These are phyloP conservation scores for Ceraceosorus bombacis DNA, from an alignment of 1,284 basidiomycete species.

Conservation along the genomic window DNA sequence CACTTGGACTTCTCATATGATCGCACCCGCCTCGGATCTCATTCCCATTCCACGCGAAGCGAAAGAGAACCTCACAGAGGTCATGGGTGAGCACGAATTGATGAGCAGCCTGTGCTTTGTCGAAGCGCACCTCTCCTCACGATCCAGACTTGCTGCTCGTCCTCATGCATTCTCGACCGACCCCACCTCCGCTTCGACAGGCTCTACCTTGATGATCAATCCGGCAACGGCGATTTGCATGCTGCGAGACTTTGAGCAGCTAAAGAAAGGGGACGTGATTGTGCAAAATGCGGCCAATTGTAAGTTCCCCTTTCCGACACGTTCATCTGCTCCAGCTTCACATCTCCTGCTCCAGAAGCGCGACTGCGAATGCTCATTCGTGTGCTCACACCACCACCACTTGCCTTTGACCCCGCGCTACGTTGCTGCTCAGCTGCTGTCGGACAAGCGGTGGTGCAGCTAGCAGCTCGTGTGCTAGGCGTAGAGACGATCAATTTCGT, in stretches of 20 bases:
- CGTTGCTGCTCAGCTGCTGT: conserved; percentile 50
- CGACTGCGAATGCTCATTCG: too few species aligned
- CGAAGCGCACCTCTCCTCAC: background rate
- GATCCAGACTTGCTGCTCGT: too few species aligned
- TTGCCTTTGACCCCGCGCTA: too few species aligned
- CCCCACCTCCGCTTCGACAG: background rate
- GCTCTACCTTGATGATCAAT: conserved; percentile 55
- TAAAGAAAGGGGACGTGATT: conserved; percentile 64
- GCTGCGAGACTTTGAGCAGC: conserved; percentile 62
- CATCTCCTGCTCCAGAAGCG: too few species aligned
- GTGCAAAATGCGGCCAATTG: conserved; percentile 76
- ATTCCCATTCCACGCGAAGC: conserved; percentile 49
- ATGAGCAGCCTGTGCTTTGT: background rate
- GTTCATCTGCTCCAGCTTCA: too few species aligned
- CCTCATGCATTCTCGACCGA: too few species aligned
- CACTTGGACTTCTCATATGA: conserved; percentile 65
- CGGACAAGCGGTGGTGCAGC: conserved; percentile 14
- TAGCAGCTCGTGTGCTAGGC: conserved; percentile 11
- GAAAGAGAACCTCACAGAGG: background rate
- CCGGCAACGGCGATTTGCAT: conserved; percentile 74
- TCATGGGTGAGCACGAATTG: conserved; percentile 6
- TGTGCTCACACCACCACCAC: too few species aligned
- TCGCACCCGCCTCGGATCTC: conserved; percentile 57
- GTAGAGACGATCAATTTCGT: conserved; percentile 16
- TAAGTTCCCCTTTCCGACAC: background rate